Conservation (phyloP, 179 eudicot species). For the Pouteria campechiana region DNA sequence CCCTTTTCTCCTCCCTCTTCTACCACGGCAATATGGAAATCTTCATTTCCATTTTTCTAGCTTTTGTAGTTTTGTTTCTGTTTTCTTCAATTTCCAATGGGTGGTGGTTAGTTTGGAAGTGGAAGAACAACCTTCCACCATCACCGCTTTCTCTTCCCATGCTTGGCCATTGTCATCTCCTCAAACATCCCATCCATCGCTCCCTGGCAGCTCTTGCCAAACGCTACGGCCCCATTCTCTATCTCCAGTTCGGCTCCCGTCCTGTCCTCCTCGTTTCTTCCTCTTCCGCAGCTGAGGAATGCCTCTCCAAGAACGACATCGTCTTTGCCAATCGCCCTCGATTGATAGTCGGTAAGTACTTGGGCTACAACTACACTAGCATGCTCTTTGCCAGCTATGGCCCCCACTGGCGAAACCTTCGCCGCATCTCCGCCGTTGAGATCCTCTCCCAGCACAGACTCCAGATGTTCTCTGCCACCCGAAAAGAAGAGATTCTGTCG, state of each 20-base stretch:
- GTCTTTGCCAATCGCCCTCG: slow-evolving; percentile 17
- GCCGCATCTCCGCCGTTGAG: slow-evolving; percentile 9
- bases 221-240: slow-evolving; percentile 7
- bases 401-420: slow-evolving; percentile 22
- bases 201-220: slow-evolving; percentile 3
- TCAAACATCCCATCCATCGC: slow-evolving; percentile 11
- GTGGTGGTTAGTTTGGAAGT: no score
- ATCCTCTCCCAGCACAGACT: slow-evolving; percentile 13
- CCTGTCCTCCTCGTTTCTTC: slow-evolving; percentile 15
- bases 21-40: no score
- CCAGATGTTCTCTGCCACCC: slow-evolving; percentile 5
- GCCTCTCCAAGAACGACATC: slow-evolving; percentile 16
- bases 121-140: slow-evolving; percentile 19
- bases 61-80: no score
- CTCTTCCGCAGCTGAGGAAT: slow-evolving; percentile 10
- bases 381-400: slow-evolving; percentile 21
- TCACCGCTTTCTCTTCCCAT: slow-evolving; percentile 15
- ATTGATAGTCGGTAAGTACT: slow-evolving; percentile 4
- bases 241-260: slow-evolving; percentile 13
- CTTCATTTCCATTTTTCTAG: no score
- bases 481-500: slow-evolving; percentile 5
- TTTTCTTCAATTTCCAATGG: no score
- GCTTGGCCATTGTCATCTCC: slow-evolving; percentile 19
- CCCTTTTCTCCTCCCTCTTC: no score
- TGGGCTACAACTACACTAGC: slow-evolving; percentile 25